phyloP scores from a whole-genome alignment of 2,329 filamentous ascomycete species.

The Ceratocystis papillata region DNA sequence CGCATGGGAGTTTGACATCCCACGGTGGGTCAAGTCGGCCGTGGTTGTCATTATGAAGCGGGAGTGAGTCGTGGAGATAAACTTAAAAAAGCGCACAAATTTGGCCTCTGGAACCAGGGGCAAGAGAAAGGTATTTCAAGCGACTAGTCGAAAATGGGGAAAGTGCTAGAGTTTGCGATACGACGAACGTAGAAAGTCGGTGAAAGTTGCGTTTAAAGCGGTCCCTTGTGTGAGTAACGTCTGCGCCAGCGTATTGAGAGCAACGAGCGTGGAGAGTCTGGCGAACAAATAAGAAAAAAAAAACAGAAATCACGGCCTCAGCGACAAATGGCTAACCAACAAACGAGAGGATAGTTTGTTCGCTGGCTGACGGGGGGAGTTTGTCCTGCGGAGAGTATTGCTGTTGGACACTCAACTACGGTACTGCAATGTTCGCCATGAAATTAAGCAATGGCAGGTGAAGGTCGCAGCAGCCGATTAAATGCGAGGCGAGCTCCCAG shows the following conservation, averaged over 20 bases:
- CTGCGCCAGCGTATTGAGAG: slow-evolving; percentile 8
- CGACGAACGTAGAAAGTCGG: not conserved
- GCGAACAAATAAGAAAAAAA: slow-evolving; percentile 16
- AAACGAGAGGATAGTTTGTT: not conserved
- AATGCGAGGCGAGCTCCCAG: not conserved
- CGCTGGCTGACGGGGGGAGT: not conserved
- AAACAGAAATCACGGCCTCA: slow-evolving; percentile 23
- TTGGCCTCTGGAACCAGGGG: slow-evolving; percentile 13
- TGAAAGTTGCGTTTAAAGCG: not conserved
- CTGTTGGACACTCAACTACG: slow-evolving; percentile 14
- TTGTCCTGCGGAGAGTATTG: slow-evolving; percentile 19
- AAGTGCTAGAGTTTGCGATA: not conserved
- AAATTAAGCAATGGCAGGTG: slow-evolving; percentile 3
- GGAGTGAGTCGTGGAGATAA: not conserved
- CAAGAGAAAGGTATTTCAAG: not conserved
- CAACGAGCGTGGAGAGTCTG: slow-evolving; percentile 8
- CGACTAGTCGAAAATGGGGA: slow-evolving; percentile 18
- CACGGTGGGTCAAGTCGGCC: slow-evolving; percentile 61
- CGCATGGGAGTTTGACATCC: slow-evolving; percentile 47
- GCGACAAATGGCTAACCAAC: slow-evolving; percentile 25
- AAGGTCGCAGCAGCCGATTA: not conserved
- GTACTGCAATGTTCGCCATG: slow-evolving; percentile 16
- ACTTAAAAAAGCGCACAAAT: slow-evolving; percentile 25
- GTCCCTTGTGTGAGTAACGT: not conserved
- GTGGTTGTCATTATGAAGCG: slow-evolving; percentile 28